Percentiles rank a stretch among this genome's conserved stretches.
Evolutionary conservation across 306 rosid genomes (phyloP).

Genomic region (Pterocarpus macrocarpus): DNA sequence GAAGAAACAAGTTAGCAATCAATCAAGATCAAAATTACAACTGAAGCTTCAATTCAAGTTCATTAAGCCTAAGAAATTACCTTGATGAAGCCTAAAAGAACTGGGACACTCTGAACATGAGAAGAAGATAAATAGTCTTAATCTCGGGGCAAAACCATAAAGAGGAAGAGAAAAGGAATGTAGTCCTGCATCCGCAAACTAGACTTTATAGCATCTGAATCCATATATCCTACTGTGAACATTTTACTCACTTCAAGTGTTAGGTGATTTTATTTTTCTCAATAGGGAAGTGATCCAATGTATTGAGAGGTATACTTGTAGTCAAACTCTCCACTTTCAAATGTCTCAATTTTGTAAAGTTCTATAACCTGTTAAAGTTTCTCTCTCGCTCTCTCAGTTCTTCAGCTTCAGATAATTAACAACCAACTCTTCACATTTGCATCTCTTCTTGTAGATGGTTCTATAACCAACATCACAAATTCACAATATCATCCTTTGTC

Average conservation of each 20-base stretch:
- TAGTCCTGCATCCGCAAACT: neutral
- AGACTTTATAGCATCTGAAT: neutral
- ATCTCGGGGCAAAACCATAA: neutral
- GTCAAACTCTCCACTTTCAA: neutral
- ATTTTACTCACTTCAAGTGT: constrained; percentile 11
- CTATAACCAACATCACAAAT: neutral
- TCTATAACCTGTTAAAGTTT: neutral
- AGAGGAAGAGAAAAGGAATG: neutral
- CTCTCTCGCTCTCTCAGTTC: neutral
- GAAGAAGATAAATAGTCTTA: neutral
- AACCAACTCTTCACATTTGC: neutral
- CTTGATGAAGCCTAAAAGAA: constrained; percentile 1
- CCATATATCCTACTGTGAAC: neutral
- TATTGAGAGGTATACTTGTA: neutral
- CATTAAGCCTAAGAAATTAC: constrained; percentile 20
- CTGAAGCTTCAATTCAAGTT: constrained; percentile 5
- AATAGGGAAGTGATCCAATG: neutral
- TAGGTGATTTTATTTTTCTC: neutral
- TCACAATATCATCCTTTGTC: neutral
- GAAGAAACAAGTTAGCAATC: neutral
- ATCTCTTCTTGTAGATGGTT: neutral
- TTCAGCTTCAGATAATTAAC: neutral
- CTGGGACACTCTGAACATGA: neutral
- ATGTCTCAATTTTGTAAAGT: constrained; percentile 11
- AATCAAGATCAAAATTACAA: constrained; percentile 17